Base-by-base conservation (phyloP, 2,329 filamentous ascomycete genomes). In the Fusarium nygamai region DNA sequence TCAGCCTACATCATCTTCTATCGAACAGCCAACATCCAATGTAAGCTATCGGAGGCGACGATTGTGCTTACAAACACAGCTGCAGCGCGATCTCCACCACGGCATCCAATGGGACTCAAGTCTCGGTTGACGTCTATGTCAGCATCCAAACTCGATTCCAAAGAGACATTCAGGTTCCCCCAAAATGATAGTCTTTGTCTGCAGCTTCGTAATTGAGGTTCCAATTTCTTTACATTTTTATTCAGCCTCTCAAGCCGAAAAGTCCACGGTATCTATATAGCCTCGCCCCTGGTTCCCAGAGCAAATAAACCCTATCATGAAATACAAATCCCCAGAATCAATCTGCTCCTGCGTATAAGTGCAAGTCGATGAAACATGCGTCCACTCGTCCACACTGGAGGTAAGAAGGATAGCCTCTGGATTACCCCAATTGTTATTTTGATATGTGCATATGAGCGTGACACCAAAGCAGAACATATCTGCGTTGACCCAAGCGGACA, bases 41-140 rank as follows among this genome's bases (percentile, higher is more conserved):
- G 3, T 29, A 8, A 54, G 4, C 6, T 29, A 3, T n/a, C 3
- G 2, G 14, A 4, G 0, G 5, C 38, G 24, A 7, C 7, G 34
- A 17, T 29, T 13, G 5, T 38, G 51, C 51, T 54, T 54, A 54
- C 50, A 38, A 54, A 54, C 50, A 29, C 33, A 9, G 13, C 2
- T 1, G 19, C n/a, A 36, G 19, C 8, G 13, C 3, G 0, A 5
- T 3, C 48, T 53, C 31, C 48, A 27, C 33, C 10, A 13, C 7
- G 2, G 19, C 33, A 54, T 8, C 19, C 24, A 38, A 22, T 27
- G n/a, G 12, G 5, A 12, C 19, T 38, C 14, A 13, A 38, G n/a
- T 17, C 4, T 53, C 3, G 8, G 8, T 8, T 14, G 48, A 2
- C 4, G 31, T 20, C 36, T 53, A 36, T 53, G 48, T 53, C 31